Base-by-base conservation (phyloP, 805 yeast species). In the Starmerella roubikii region DNA sequence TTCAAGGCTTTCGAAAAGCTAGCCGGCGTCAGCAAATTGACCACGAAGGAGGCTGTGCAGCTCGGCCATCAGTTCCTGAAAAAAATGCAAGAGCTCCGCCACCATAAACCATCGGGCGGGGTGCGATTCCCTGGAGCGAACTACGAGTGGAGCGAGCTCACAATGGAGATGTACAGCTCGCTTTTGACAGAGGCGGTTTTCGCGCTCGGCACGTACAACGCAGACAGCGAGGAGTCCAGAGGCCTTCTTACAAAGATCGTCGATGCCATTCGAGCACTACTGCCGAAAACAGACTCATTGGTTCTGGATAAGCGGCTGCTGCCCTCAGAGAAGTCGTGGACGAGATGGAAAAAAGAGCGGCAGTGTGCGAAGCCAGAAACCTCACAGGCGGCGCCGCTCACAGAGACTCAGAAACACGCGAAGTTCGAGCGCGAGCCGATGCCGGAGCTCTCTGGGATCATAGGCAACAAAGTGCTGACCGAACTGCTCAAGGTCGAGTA, bases 401-500 rank as follows among this genome's bases (percentile, higher is more conserved):
- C 7, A 6, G 10, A 29, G 7, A 12, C 19, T 20, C 16, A 19
- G 9, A 6, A 22, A 6, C 10, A 18, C 15, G 24, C 25, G 8
- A 35, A 28, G 24, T 25, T 30, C n/a, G 24, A 23, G 19, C 5
- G 15, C 18, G 18, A 7, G 8, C 26, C 24, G 12, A 9, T 20
- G 16, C 29, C 24, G 16, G 15, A 16, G 23, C 22, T 30, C 10
- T 6, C 13, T 15, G 29, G 36, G n/a, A 15, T 24, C 18, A 26
- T 38, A 3, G 40, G 40, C 13, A 38, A 38, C 24, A 13, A 7
- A 2, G 26, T 18, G 25, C 32, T 38, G 13, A 38, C 40, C n/a
- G 8, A 13, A 5, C 24, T 32, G 23, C 29, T 38, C 7, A 12
- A 19, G 13, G 36, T 25, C 15, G 6, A n/a, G n/a, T 16, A 10